Evolutionary conservation across 257 asterid species (phyloP).

Genomic region (Agastache rugosa): DNA sequence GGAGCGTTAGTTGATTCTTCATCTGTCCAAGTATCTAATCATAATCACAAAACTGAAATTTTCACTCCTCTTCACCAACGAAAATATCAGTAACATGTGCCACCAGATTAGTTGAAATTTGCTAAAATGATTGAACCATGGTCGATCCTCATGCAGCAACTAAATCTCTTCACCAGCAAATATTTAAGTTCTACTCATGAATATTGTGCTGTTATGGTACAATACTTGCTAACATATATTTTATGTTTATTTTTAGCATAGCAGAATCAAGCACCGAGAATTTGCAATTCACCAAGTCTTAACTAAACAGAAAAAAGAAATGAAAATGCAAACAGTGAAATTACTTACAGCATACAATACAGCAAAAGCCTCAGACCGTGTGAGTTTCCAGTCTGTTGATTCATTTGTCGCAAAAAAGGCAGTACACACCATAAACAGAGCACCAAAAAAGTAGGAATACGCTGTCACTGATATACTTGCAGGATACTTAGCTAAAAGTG

Average conservation of each 20-base stretch:
- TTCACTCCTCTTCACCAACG: neutral
- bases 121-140: neutral
- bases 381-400: conserved; percentile 76
- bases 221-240: neutral
- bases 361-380: conserved; percentile 74
- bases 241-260: neutral
- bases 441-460: conserved; percentile 85
- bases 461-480: conserved; percentile 94
- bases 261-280: conserved; percentile 7
- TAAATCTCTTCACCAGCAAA: conserved; percentile 7
- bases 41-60: neutral
- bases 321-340: conserved; percentile 10
- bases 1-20: neutral
- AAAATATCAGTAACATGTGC: neutral
- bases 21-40: neutral
- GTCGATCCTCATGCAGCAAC: neutral
- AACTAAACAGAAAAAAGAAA: neutral
- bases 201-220: neutral
- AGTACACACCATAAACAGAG: conserved; percentile 65
- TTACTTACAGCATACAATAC: conserved; percentile 90
- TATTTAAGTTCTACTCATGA: neutral
- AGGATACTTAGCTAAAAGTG: conserved; percentile 83
- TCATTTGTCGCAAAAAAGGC: conserved; percentile 59
- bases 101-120: conserved; percentile 10
- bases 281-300: conserved; percentile 10